phyloP scores from a whole-genome alignment of 352 stramenopile genomes.

The Aphanomyces astaci region DNA sequence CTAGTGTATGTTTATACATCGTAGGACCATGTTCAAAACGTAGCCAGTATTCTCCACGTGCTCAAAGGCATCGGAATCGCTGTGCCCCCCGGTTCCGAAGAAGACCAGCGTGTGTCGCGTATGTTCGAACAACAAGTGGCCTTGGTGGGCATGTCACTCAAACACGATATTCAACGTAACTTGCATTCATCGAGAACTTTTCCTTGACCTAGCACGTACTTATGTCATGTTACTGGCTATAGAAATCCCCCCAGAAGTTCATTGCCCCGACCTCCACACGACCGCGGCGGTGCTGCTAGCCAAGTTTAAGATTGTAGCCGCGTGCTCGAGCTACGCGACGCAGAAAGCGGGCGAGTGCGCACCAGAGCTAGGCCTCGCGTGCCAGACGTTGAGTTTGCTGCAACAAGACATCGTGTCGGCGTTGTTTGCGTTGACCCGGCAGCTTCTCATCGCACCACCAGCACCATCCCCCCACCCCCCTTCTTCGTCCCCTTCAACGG shows the following conservation, averaged over 20 bases:
- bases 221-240: neutral
- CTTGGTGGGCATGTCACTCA: constrained; percentile 35
- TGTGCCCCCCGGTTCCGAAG: neutral
- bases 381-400: constrained; percentile 7
- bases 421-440: neutral
- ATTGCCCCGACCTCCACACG: neutral
- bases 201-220: no score
- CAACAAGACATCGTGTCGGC: constrained; percentile 15
- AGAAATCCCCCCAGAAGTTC: neutral
- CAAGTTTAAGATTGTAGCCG: constrained; percentile 18
- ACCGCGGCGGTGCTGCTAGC: constrained; percentile 3
- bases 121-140: constrained; percentile 50
- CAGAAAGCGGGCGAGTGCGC: constrained; percentile 19
- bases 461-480: neutral
- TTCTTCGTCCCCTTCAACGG: no score
- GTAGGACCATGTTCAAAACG: constrained; percentile 22
- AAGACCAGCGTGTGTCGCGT: constrained; percentile 13
- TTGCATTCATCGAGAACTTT: neutral
- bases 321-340: constrained; percentile 7
- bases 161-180: constrained; percentile 15
- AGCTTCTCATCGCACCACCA: neutral
- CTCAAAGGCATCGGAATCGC: constrained; percentile 12
- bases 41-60: constrained; percentile 15
- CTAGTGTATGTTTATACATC: no score
- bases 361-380: constrained; percentile 12